Percentiles rank a stretch among this genome's conserved stretches.
Conservation (phyloP, 1,284 basidiomycete genomes). For the Salmacisia buchloeana region DNA sequence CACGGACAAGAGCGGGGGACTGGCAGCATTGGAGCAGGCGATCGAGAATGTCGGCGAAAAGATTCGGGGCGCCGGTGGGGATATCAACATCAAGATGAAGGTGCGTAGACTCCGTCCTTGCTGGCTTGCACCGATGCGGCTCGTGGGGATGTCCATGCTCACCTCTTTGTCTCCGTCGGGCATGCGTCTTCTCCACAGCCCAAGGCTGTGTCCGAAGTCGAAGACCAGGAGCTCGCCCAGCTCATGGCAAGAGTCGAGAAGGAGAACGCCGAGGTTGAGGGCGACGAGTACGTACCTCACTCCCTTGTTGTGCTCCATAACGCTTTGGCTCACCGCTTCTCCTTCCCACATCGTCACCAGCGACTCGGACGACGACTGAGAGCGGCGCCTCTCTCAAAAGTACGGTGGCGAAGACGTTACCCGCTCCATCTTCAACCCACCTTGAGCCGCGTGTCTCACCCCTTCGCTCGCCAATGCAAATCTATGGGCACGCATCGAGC, state of each 20-base stretch:
- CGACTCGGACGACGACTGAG: neutral
- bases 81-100: slow-evolving; percentile 93
- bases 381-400: too few species aligned
- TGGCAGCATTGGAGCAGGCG: slow-evolving; percentile 85
- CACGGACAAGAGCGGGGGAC: slow-evolving; percentile 91
- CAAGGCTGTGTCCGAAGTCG: slow-evolving; percentile 48
- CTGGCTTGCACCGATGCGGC: neutral
- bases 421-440: too few species aligned
- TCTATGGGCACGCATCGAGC: too few species aligned
- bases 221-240: slow-evolving; percentile 50
- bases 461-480: too few species aligned
- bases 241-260: slow-evolving; percentile 50
- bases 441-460: too few species aligned
- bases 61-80: slow-evolving; percentile 72
- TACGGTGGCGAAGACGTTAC: too few species aligned
- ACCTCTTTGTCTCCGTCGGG: neutral
- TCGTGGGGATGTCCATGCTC: neutral
- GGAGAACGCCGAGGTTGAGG: slow-evolving; percentile 50
- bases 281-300: slow-evolving; percentile 31
- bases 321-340: slow-evolving; percentile 55
- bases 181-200: slow-evolving; percentile 17
- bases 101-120: slow-evolving; percentile 53
- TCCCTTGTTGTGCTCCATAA: neutral
- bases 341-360: slow-evolving; percentile 65
- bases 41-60: slow-evolving; percentile 80